Evolutionary conservation across 2,329 filamentous ascomycete genomes (phyloP).

Genomic region (Fragosphaeria purpurea): DNA sequence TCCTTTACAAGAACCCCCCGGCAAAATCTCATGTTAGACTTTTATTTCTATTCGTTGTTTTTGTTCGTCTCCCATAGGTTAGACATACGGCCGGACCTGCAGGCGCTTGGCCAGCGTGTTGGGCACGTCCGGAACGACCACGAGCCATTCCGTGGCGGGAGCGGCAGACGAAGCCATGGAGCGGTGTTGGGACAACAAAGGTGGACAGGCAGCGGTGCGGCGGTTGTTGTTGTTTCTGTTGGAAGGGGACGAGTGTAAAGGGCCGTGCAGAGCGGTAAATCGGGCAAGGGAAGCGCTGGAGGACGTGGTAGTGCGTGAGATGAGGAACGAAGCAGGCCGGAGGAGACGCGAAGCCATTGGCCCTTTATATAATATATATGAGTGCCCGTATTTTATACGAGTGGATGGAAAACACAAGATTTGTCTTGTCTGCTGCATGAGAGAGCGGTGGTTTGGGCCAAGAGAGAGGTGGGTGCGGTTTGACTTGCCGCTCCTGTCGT

Average conservation of each 20-base stretch:
- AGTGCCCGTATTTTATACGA: too few relatives aligned
- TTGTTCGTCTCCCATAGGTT: too few relatives aligned
- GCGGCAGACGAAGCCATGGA: conserved; percentile 19
- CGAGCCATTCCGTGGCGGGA: conserved; percentile 52
- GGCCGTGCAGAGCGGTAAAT: not conserved
- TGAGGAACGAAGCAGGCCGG: not conserved
- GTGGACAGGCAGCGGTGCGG: not conserved
- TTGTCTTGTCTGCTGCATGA: too few relatives aligned
- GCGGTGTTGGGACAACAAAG: conserved; percentile 5
- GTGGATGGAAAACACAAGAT: too few relatives aligned
- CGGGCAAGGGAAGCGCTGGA: not conserved
- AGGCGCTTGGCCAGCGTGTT: conserved; percentile 50
- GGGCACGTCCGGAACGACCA: conserved; percentile 58
- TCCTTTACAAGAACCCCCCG: conserved; percentile 16
- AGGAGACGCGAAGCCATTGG: conserved; percentile 3
- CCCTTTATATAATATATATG: too few relatives aligned
- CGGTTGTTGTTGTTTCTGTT: not conserved
- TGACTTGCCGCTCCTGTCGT: too few relatives aligned
- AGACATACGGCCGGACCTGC: conserved; percentile 45
- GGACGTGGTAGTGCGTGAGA: not conserved
- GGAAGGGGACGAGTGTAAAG: too few relatives aligned
- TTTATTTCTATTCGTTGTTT: too few relatives aligned
- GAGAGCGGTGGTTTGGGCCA: too few relatives aligned
- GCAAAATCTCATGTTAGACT: too few relatives aligned
- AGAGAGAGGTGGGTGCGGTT: too few relatives aligned